These are phyloP conservation scores for Holtermannia corniformis DNA, from an alignment of 768 basidiomycete genomes.

Conservation along the genomic window DNA sequence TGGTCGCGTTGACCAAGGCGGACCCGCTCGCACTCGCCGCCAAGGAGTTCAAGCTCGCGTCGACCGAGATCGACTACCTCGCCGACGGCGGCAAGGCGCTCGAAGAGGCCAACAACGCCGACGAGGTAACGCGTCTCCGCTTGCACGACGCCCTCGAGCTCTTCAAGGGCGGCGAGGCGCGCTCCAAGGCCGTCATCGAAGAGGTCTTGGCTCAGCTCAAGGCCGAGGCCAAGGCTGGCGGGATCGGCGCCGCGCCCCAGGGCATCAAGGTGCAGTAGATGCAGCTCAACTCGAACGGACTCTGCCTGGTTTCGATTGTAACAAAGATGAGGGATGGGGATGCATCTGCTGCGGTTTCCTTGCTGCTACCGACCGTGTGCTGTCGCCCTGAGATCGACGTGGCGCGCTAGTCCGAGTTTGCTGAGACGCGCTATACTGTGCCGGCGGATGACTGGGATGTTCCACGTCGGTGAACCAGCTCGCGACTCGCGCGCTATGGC, in stretches of 20 bases:
- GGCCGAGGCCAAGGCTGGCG: neutral
- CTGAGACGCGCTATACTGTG: too few relatives aligned
- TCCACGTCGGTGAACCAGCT: too few relatives aligned
- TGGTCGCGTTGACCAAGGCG: constrained; percentile 13
- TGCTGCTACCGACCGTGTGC: too few relatives aligned
- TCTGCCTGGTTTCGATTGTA: too few relatives aligned
- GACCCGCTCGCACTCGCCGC: constrained; percentile 18
- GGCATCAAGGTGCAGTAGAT: neutral
- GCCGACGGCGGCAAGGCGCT: constrained; percentile 22
- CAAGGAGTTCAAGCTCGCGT: constrained; percentile 19
- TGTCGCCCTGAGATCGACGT: too few relatives aligned
- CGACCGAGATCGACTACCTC: constrained; percentile 20
- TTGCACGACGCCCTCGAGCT: constrained; percentile 23
- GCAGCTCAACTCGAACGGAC: too few relatives aligned
- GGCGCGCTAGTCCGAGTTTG: too few relatives aligned
- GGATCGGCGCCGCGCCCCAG: neutral
- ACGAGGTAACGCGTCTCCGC: constrained; percentile 17
- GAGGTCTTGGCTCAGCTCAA: constrained; percentile 1
- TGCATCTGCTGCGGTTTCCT: too few relatives aligned
- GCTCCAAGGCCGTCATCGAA: constrained; percentile 6
- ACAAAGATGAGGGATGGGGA: too few relatives aligned
- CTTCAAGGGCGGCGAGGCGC: constrained; percentile 13
- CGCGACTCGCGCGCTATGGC: too few relatives aligned
- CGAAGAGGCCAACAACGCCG: constrained; percentile 27
- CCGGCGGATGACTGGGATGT: too few relatives aligned